These are phyloP conservation scores for Circinella minor DNA, from an alignment of 371 early-diverging fungal genomes.

Conservation along the genomic window DNA sequence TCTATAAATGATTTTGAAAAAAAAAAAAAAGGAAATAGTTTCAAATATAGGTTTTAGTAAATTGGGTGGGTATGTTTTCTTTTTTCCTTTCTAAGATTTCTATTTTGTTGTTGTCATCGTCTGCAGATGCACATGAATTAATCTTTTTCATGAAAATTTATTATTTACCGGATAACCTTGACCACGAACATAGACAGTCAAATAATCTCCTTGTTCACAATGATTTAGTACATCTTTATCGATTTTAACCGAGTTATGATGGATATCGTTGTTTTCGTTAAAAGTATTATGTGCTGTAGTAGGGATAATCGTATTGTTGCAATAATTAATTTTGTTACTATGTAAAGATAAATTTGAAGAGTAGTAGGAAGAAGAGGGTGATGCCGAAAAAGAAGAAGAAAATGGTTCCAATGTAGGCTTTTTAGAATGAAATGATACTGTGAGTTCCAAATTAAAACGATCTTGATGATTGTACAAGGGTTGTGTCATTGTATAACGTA, in stretches of 20 bases:
- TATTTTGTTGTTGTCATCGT: background rate
- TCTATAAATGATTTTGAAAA: background rate
- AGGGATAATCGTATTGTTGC: no score
- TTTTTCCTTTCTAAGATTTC: conserved; percentile 2
- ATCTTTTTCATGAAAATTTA: background rate
- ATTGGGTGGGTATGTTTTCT: no score
- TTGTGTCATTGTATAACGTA: conserved; percentile 14
- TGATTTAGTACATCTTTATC: background rate
- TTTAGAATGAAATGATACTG: conserved; percentile 10
- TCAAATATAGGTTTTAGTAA: no score
- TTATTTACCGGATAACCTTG: conserved; percentile 30
- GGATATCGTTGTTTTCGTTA: background rate
- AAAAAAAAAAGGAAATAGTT: no score
- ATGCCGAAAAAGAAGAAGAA: background rate
- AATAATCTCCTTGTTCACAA: conserved; percentile 31
- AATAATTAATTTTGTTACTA: no score
- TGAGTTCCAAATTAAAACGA: conserved; percentile 14
- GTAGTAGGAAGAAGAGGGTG: background rate
- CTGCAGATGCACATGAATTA: no score
- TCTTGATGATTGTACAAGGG: background rate
- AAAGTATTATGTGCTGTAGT: background rate
- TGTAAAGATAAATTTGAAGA: no score
- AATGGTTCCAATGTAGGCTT: background rate
- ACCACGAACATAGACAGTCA: conserved; percentile 35
- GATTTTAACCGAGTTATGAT: background rate